Percentiles rank a stretch among this genome's conserved stretches.
phyloP scores from a whole-genome alignment of 1,284 basidiomycete species.

The Ustilago sp. region DNA sequence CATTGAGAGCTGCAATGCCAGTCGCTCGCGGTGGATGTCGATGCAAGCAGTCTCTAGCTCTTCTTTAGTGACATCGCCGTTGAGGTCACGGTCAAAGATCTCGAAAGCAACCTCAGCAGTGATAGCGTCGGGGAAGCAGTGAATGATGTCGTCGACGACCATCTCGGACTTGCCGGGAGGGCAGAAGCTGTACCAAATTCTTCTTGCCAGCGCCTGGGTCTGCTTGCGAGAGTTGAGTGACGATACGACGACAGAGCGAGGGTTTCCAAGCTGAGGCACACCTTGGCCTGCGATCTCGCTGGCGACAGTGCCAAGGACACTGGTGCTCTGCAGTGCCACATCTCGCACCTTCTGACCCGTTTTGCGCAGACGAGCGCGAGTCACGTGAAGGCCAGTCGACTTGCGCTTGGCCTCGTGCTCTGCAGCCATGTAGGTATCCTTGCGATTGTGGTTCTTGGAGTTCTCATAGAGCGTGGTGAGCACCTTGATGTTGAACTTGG shows the following conservation, averaged over 20 bases:
- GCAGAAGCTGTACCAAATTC: slow-evolving; percentile 88
- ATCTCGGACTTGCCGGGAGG: slow-evolving; percentile 71
- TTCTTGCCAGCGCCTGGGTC: slow-evolving; percentile 83
- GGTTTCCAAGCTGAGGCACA: slow-evolving; percentile 77
- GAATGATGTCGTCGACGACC: slow-evolving; percentile 78
- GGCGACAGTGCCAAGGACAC: slow-evolving; percentile 72
- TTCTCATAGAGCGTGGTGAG: slow-evolving; percentile 83
- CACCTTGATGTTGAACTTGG: slow-evolving; percentile 82
- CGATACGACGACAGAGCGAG: slow-evolving; percentile 44
- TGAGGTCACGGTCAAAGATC: slow-evolving; percentile 85
- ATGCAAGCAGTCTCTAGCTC: slow-evolving; percentile 82
- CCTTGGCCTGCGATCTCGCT: slow-evolving; percentile 73
- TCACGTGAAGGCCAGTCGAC: slow-evolving; percentile 38
- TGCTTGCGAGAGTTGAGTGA: slow-evolving; percentile 74
- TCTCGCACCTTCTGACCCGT: slow-evolving; percentile 49
- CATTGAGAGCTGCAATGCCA: slow-evolving; percentile 88
- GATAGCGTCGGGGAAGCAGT: slow-evolving; percentile 75
- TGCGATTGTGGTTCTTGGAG: slow-evolving; percentile 71
- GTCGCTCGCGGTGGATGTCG: slow-evolving; percentile 84
- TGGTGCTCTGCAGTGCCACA: slow-evolving; percentile 71
- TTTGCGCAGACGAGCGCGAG: slow-evolving; percentile 32
- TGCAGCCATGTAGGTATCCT: slow-evolving; percentile 48
- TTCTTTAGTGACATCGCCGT: slow-evolving; percentile 81
- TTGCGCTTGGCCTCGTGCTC: slow-evolving; percentile 53
- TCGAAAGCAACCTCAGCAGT: slow-evolving; percentile 73